Base-by-base conservation (phyloP, 2,329 filamentous ascomycete species). In the Apiospora malaysiana region DNA sequence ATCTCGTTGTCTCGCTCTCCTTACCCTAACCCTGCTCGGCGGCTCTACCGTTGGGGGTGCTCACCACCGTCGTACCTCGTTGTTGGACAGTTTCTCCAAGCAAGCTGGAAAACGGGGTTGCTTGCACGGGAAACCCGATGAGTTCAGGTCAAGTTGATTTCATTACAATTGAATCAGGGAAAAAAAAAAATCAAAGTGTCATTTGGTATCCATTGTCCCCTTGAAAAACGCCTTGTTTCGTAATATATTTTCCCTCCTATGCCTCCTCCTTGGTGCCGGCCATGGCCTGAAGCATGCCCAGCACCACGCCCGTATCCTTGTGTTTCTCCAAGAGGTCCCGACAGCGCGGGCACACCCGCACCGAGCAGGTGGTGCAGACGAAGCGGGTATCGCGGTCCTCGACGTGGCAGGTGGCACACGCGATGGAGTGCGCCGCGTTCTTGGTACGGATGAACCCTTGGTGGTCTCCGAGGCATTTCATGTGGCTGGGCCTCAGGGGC, bases 311-410 rank as follows among this genome's bases (percentile, higher is more conserved):
- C 42, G 90, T 78, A 71, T 88, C 83, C 32, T 83, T 79, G 66
- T 83, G 80, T 32, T 76, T 76, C 37, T 82, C 79, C 70, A 90
- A 77, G 27, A 80, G 76, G 16, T 80, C 82, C 49, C 81, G 77
- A 74, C 88, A 90, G 2, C 79, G 73, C 43, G 82, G 81, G 77
- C 88, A 90, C 71, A 89, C 83, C 68, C 87, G 84, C 66, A 89
- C 74, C 71, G 83, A 81, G 78, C 87, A 89, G 77, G 85, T 87
- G 18, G 79, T 78, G 76, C 87, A 89, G 25, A 81, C 81, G 78
- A 80, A 85, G 46, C 87, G 84, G 72, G 83, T 79, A 63, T 83
- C 81, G 8, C 77, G 75, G 71, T 88, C 85, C 68, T 81, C 79
- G 70, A 80, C 81, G 69, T 82, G 82, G 77, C 88, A 90, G 4